Conservation (phyloP, 192 early-diverging fungal species). For the Linnemannia hyalina region DNA sequence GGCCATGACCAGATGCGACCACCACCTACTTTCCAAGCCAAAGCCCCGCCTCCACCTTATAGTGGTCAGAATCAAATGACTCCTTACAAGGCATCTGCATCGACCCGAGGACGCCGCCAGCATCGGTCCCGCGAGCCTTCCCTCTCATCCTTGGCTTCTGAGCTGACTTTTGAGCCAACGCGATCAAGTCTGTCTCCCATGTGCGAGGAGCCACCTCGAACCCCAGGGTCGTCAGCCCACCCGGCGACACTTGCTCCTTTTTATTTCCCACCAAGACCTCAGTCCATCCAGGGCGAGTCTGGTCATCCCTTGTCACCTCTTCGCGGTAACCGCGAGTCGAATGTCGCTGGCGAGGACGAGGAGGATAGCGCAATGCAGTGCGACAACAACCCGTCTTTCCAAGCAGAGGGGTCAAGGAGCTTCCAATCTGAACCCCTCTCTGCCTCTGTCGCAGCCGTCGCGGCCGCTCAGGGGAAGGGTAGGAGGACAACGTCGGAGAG, state of each 20-base stretch:
- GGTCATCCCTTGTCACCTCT: background rate
- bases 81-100: background rate
- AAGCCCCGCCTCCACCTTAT: slow-evolving; percentile 42
- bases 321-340: background rate
- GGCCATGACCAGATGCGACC: background rate
- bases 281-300: slow-evolving; percentile 13
- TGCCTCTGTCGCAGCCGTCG: background rate
- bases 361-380: slow-evolving; percentile 40
- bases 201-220: slow-evolving; percentile 13
- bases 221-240: background rate
- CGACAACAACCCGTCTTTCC: slow-evolving; percentile 14
- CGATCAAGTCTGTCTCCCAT: slow-evolving; percentile 40
- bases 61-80: slow-evolving; percentile 25
- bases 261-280: slow-evolving; percentile 36
- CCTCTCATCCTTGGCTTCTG: slow-evolving; percentile 39
- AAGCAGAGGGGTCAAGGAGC: background rate
- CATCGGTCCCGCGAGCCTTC: slow-evolving; percentile 50
- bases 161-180: slow-evolving; percentile 50
- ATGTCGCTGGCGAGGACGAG: background rate
- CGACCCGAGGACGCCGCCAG: slow-evolving; percentile 22
- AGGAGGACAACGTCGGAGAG: slow-evolving; percentile 27
- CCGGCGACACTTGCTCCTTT: slow-evolving; percentile 39
- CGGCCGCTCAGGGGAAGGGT: background rate
- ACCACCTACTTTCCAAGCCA: slow-evolving; percentile 31
- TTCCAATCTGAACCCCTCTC: slow-evolving; percentile 21